Conservation (phyloP, 2,329 filamentous ascomycete species). For the Aspergillus niger region DNA sequence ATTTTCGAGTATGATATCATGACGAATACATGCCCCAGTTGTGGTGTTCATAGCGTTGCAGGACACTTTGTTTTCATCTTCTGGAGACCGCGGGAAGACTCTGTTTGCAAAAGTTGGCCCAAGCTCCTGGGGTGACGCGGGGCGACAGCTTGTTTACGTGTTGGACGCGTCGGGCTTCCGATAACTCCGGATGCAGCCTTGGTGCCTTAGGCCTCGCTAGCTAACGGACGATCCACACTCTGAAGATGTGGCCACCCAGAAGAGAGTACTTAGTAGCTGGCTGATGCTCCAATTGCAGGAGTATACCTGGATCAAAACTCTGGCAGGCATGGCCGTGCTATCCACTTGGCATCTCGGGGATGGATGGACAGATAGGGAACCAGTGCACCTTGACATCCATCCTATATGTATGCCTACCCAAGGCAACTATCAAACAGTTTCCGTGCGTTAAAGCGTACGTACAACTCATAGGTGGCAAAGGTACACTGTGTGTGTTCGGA, state of each 20-base stretch:
- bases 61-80: neutral
- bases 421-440: conserved; percentile 3
- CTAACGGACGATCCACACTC: neutral
- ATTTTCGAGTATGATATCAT: neutral
- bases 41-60: no score
- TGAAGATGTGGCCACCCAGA: neutral
- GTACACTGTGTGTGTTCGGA: neutral
- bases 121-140: conserved; percentile 25
- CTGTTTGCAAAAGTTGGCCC: conserved; percentile 19
- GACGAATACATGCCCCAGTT: neutral
- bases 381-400: neutral
- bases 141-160: conserved; percentile 26
- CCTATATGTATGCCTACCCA: conserved; percentile 8
- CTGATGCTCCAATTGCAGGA: neutral
- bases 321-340: neutral
- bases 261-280: neutral
- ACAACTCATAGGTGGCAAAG: neutral
- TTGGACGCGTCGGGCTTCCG: conserved; percentile 24
- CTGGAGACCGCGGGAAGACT: neutral
- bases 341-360: neutral
- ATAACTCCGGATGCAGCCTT: conserved; percentile 20
- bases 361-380: neutral
- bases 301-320: neutral
- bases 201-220: conserved; percentile 17
- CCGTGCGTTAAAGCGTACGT: neutral